Evolutionary conservation across 2,329 filamentous ascomycete species (phyloP).

Genomic region (Aspergillus felis): DNA sequence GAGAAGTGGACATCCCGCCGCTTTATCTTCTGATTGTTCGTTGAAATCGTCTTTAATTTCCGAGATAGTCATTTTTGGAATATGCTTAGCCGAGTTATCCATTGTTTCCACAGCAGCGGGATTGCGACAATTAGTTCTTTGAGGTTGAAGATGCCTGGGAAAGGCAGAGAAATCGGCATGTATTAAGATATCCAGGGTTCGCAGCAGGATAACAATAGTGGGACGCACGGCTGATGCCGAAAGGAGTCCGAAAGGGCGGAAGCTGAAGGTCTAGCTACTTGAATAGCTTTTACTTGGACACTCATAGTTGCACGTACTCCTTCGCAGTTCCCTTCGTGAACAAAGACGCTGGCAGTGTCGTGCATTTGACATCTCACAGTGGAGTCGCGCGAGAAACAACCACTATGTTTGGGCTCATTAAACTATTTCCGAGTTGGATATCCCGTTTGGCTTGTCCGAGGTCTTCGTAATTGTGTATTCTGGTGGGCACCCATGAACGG

Average conservation of each 20-base stretch:
- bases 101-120: background rate
- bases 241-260: slow-evolving; percentile 5
- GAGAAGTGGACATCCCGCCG: background rate
- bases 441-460: background rate
- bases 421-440: background rate
- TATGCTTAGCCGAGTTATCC: background rate
- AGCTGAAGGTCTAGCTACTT: slow-evolving; percentile 1
- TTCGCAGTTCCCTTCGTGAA: background rate
- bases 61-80: slow-evolving; percentile 1
- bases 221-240: slow-evolving; percentile 16
- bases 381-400: background rate
- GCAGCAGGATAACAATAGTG: slow-evolving; percentile 13
- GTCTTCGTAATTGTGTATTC: too few species aligned
- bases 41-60: slow-evolving; percentile 7
- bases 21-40: slow-evolving; percentile 5
- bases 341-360: background rate
- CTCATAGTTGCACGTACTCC: background rate
- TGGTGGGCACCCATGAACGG: background rate
- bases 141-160: background rate
- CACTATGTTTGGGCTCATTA: background rate
- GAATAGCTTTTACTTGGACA: background rate
- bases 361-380: slow-evolving; percentile 15
- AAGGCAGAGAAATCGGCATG: background rate
- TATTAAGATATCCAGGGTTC: background rate
- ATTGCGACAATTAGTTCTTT: background rate